Conservation (phyloP, 2,329 filamentous ascomycete species). For the Acrocalymma vagum region DNA sequence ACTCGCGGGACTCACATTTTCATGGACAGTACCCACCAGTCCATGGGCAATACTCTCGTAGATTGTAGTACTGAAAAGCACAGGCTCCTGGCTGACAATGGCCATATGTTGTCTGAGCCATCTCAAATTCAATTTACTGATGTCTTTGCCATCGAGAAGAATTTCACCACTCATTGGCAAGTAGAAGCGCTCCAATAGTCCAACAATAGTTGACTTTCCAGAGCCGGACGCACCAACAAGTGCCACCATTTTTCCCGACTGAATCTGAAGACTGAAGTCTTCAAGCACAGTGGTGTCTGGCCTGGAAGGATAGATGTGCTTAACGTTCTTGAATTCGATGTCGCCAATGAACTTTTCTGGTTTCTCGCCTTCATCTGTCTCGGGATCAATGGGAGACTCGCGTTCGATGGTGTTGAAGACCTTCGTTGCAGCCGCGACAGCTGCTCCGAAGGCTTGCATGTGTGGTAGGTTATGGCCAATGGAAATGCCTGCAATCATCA, state of each 20-base stretch:
- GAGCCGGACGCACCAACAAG: constrained; percentile 93
- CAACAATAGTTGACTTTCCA: constrained; percentile 94
- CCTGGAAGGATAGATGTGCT: constrained; percentile 93
- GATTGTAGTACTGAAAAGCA: constrained; percentile 89
- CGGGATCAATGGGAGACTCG: constrained; percentile 81
- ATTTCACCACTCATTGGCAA: constrained; percentile 83
- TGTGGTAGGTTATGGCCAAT: constrained; percentile 78
- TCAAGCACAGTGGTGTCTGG: constrained; percentile 91
- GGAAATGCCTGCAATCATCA: constrained; percentile 93
- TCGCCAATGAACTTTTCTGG: constrained; percentile 77
- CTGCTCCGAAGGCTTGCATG: constrained; percentile 83
- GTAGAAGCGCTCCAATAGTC: constrained; percentile 93
- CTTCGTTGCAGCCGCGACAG: constrained; percentile 84
- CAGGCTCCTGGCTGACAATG: constrained; percentile 91
- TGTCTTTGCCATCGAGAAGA: constrained; percentile 82
- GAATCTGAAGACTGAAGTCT: constrained; percentile 79
- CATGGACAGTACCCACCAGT: constrained; percentile 82
- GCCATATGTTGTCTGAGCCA: constrained; percentile 95
- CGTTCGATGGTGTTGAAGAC: constrained; percentile 96
- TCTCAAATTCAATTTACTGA: constrained; percentile 81
- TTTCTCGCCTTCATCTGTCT: constrained; percentile 73
- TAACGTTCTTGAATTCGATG: constrained; percentile 82
- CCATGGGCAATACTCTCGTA: constrained; percentile 91
- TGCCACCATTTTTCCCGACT: constrained; percentile 90
- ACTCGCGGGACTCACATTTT: constrained; percentile 65